Conservation (phyloP, 805 yeast species). For the Diddensiella caesifluorescens region DNA sequence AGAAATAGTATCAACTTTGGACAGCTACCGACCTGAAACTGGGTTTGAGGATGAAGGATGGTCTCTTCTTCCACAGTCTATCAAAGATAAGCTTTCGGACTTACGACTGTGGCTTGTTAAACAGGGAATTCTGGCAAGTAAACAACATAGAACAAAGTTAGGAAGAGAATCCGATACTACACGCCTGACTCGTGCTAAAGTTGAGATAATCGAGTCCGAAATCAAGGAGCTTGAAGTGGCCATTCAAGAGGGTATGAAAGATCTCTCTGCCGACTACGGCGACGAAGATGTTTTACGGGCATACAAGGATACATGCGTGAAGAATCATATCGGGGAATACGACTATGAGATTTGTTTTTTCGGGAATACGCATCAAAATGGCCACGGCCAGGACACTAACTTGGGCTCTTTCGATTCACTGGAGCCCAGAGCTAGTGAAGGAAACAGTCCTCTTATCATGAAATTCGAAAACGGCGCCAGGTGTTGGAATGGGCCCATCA, state of each 20-base stretch:
- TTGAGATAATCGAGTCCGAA: conserved; percentile 17
- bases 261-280: conserved; percentile 41
- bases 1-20: conserved; percentile 8
- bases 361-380: conserved; percentile 53
- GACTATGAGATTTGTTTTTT: conserved; percentile 57
- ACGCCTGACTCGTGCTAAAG: conserved; percentile 15
- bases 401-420: conserved; percentile 48
- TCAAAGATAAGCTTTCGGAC: conserved; percentile 1
- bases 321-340: conserved; percentile 59
- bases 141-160: not conserved
- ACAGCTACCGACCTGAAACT: conserved; percentile 8
- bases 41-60: conserved; percentile 1
- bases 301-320: conserved; percentile 44
- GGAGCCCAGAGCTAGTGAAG: conserved; percentile 1
- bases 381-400: conserved; percentile 41
- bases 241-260: conserved; percentile 18
- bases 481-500: conserved; percentile 93
- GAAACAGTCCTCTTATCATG: conserved; percentile 31
- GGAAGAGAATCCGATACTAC: conserved; percentile 15
- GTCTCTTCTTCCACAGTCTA: conserved; percentile 2
- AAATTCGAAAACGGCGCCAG: conserved; percentile 58
- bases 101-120: conserved; percentile 16
- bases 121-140: conserved; percentile 15
- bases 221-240: conserved; percentile 18
- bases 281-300: conserved; percentile 62